Base-by-base conservation (phyloP, 2,329 filamentous ascomycete species). In the Pestalotiopsis sp. region DNA sequence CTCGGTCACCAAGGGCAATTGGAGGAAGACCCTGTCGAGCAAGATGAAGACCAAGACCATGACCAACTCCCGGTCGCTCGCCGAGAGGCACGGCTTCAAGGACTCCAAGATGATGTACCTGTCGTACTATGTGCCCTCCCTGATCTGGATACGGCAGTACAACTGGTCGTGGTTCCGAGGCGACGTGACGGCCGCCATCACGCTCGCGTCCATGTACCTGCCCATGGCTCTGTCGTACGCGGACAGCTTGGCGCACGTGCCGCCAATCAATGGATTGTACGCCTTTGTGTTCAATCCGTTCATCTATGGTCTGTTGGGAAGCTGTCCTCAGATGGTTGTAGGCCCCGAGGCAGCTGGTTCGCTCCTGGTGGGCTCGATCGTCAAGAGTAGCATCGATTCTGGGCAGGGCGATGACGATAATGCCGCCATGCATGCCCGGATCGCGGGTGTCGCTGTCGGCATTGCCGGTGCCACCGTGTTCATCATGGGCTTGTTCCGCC, bases 191-290 rank as follows among this genome's bases (percentile, higher is more conserved):
- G 92, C 95, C 9, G 95, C 95, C 63, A 80, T 98, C 71, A 98
- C 96, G n/a, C 92, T 99, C 83, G 93, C 95, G n/a, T 97, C 95
- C 31, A 96, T 99, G 83, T 99, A 99, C 80, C 92, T 99, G 49
- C 96, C 96, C 65, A 98, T 99, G 95, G 92, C 94, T 0, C 87
- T 99, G 14, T 98, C 96, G 0, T 92, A 97, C 72, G 94, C 96
- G 67, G 90, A 93, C 56, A 98, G 98, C 77, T 90, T 99, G 57
- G 94, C 92, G 5, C 96, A 98, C 78, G 90, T 98, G 1, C 94
- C 95, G 9, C 92, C 96, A 0, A 95, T 98, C 75, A 95, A 97
- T 76, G 96, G 96, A 0, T 86, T 99, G 3, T 99, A 98, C 81
- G 90, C 93, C 17, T 98, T 98, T 78, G 93, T 97, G 71, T 93